These are phyloP conservation scores for Dalbergia oliveri DNA, from an alignment of 306 rosid genomes.

Conservation along the genomic window DNA sequence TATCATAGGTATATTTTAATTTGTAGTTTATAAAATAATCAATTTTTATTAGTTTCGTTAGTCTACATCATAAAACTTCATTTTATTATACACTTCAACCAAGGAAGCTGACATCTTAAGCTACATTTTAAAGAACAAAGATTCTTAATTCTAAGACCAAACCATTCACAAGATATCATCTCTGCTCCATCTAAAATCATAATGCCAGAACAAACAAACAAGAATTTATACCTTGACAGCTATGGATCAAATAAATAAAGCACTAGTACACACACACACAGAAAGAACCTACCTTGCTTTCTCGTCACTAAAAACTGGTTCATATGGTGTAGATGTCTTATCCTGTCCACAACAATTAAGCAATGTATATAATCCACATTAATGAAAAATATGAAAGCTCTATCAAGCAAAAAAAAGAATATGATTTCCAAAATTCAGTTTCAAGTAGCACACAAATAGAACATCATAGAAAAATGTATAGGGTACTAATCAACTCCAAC, in stretches of 20 bases:
- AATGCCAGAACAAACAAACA: neutral
- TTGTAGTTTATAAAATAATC: no score
- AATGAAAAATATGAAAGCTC: neutral
- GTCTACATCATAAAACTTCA: neutral
- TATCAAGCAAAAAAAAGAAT: neutral
- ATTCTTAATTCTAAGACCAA: neutral
- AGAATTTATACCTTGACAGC: neutral
- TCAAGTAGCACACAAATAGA: constrained; percentile 16
- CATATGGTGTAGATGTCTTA: constrained; percentile 54
- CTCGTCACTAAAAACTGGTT: constrained; percentile 56
- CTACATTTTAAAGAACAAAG: neutral
- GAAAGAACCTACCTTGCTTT: constrained; percentile 49
- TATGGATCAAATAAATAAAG: neutral
- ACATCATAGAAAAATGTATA: neutral
- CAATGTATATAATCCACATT: neutral
- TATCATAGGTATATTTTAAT: no score
- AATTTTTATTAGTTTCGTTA: neutral
- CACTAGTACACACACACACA: neutral
- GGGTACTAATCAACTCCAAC: constrained; percentile 37
- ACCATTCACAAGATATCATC: neutral
- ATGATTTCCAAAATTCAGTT: neutral
- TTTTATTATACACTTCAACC: neutral
- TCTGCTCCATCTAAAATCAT: neutral
- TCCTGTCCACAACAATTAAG: constrained; percentile 38
- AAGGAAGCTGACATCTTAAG: neutral